A percentile compares a stretch with the other conserved stretches of the same genome.
Evolutionary conservation across 345 rosid genomes (phyloP).

Genomic region (Gossypium turneri): DNA sequence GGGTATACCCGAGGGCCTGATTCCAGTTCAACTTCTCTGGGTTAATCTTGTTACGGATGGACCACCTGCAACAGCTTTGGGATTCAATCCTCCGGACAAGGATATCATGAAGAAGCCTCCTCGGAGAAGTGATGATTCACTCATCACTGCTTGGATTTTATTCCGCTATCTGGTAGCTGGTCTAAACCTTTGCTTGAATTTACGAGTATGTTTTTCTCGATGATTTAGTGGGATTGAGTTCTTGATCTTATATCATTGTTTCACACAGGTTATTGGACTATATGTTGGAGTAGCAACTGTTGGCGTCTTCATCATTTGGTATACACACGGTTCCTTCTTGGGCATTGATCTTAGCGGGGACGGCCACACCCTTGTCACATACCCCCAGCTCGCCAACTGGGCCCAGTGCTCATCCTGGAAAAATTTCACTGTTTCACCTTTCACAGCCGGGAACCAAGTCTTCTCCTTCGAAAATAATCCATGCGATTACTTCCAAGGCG

Average conservation of each 20-base stretch:
- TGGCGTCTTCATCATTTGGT: conserved; percentile 65
- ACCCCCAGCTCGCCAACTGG: conserved; percentile 66
- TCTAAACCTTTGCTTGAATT: not conserved
- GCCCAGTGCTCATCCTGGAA: conserved; percentile 60
- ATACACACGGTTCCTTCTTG: conserved; percentile 52
- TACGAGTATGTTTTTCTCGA: not conserved
- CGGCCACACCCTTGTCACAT: conserved; percentile 56
- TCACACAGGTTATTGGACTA: conserved; percentile 54
- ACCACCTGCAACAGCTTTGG: conserved; percentile 78
- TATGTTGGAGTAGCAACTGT: conserved; percentile 70
- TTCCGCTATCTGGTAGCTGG: conserved; percentile 67
- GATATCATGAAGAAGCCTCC: conserved; percentile 73
- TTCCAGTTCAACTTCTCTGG: conserved; percentile 84
- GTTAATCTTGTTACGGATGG: conserved; percentile 83
- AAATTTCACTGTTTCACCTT: conserved; percentile 45
- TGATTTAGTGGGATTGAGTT: not conserved
- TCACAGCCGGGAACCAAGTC: conserved; percentile 49
- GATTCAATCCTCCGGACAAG: conserved; percentile 73
- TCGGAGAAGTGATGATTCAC: conserved; percentile 61
- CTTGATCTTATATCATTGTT: not conserved
- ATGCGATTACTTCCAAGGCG: conserved; percentile 56
- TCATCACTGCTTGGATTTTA: conserved; percentile 62
- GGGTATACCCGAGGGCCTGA: conserved; percentile 75
- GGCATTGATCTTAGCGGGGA: conserved; percentile 59
- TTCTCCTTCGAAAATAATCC: conserved; percentile 44